Evolutionary conservation across 331 rosid genomes (phyloP).

Genomic region (Dryas integrifolia): DNA sequence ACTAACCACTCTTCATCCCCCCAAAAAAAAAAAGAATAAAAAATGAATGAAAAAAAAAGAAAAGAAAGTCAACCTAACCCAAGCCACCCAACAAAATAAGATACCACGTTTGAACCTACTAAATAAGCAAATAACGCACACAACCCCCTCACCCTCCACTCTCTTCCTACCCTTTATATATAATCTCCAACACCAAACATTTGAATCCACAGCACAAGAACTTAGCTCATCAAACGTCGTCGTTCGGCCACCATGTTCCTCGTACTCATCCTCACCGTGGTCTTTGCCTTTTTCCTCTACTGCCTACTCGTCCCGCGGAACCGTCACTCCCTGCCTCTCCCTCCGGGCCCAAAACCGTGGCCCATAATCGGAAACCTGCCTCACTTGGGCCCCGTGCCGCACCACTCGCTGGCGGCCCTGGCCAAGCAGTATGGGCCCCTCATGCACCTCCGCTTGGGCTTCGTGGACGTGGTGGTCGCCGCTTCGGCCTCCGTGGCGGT

Average conservation of each 20-base stretch:
- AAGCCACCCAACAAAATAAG: not conserved
- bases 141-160: too few relatives aligned
- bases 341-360: conserved; percentile 88
- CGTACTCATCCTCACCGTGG: not conserved
- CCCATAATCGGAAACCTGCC: conserved; percentile 76
- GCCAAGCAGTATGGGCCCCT: conserved; percentile 66
- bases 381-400: conserved; percentile 62
- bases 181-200: not conserved
- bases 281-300: conserved; percentile 24
- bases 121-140: too few relatives aligned
- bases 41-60: not conserved
- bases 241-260: not conserved
- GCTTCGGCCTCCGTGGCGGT: conserved; percentile 71
- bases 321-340: conserved; percentile 35
- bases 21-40: too few relatives aligned
- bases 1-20: not conserved
- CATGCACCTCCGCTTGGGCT: conserved; percentile 68
- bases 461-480: conserved; percentile 61
- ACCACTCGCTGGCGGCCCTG: conserved; percentile 60
- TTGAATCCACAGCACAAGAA: not conserved
- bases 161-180: not conserved
- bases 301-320: conserved; percentile 15
- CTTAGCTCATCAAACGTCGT: too few relatives aligned
- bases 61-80: not conserved
- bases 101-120: not conserved